These are phyloP conservation scores for Wickerhamomyces queroliae DNA, from an alignment of 805 yeast genomes.

Conservation along the genomic window DNA sequence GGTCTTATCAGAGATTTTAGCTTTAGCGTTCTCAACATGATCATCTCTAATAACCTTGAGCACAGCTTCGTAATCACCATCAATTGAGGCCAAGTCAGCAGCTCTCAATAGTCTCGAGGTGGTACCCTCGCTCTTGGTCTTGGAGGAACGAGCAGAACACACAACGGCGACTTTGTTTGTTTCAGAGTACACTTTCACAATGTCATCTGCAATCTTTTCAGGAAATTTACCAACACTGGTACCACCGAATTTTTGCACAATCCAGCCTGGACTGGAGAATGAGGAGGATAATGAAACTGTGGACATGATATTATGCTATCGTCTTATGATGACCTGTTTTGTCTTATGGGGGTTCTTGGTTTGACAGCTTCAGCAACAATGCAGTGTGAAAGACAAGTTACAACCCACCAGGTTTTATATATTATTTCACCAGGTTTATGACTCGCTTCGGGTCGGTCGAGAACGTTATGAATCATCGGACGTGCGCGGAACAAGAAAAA, in stretches of 20 bases:
- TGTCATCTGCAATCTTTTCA: constrained; percentile 75
- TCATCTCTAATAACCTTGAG: constrained; percentile 70
- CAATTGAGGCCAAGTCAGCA: constrained; percentile 71
- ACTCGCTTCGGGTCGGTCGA: too few relatives aligned
- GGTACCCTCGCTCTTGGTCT: constrained; percentile 92
- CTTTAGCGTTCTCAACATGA: constrained; percentile 69
- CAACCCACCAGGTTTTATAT: too few relatives aligned
- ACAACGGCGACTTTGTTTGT: constrained; percentile 81
- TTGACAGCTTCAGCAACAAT: too few relatives aligned
- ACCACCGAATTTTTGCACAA: constrained; percentile 95
- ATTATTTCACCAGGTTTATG: too few relatives aligned
- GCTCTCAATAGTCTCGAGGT: constrained; percentile 80
- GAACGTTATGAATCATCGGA: too few relatives aligned
- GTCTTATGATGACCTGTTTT: too few relatives aligned
- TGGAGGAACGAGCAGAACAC: constrained; percentile 90
- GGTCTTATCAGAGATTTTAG: constrained; percentile 36
- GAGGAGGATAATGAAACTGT: constrained; percentile 11
- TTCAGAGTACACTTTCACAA: constrained; percentile 61
- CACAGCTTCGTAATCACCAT: constrained; percentile 49
- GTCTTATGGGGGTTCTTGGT: too few relatives aligned
- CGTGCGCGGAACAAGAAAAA: too few relatives aligned
- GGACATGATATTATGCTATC: too few relatives aligned
- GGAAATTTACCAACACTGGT: constrained; percentile 96
- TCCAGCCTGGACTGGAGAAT: constrained; percentile 40
- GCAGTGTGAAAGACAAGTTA: too few relatives aligned